phyloP scores from a whole-genome alignment of 1,139 yeast species.

The Wickerhamomyces sp. region DNA sequence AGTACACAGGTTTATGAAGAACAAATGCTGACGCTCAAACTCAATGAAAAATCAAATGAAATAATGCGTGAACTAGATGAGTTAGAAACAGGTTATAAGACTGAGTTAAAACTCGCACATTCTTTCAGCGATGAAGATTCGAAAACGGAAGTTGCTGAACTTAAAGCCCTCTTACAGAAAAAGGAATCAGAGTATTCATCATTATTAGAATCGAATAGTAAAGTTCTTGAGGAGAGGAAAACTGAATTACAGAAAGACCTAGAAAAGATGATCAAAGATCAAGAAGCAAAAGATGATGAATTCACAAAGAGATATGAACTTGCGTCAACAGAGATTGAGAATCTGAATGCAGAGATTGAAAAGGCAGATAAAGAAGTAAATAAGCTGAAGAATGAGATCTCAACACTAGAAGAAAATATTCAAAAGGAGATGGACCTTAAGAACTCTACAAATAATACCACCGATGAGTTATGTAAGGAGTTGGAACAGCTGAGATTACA shows the following conservation, averaged over 20 bases:
- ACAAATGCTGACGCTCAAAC: constrained; percentile 9
- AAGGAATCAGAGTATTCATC: background rate
- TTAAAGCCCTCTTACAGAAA: constrained; percentile 7
- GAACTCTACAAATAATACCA: background rate
- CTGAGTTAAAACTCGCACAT: constrained; percentile 2
- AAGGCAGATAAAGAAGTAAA: constrained; percentile 1
- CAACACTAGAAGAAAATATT: background rate
- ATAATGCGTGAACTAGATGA: constrained; percentile 15
- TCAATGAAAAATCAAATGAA: constrained; percentile 14
- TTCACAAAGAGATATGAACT: constrained; percentile 10
- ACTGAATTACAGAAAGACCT: constrained; percentile 4
- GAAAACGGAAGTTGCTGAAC: constrained; percentile 5
- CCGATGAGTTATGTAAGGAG: constrained; percentile 3
- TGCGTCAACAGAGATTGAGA: constrained; percentile 1
- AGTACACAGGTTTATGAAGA: constrained; percentile 9
- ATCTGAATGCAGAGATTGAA: background rate
- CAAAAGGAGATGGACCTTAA: constrained; percentile 1
- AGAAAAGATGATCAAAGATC: constrained; percentile 4
- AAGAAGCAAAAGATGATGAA: constrained; percentile 14
- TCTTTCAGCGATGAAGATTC: constrained; percentile 6
- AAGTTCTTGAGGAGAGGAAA: constrained; percentile 4
- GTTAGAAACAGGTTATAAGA: constrained; percentile 3
- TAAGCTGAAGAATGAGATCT: background rate
- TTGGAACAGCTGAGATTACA: constrained; percentile 5
- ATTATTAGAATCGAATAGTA: constrained; percentile 7